Percentiles rank a stretch among this genome's conserved stretches.
Evolutionary conservation across 371 early-diverging fungal genomes (phyloP).

Genomic region (Rhizopus stolonifer): DNA sequence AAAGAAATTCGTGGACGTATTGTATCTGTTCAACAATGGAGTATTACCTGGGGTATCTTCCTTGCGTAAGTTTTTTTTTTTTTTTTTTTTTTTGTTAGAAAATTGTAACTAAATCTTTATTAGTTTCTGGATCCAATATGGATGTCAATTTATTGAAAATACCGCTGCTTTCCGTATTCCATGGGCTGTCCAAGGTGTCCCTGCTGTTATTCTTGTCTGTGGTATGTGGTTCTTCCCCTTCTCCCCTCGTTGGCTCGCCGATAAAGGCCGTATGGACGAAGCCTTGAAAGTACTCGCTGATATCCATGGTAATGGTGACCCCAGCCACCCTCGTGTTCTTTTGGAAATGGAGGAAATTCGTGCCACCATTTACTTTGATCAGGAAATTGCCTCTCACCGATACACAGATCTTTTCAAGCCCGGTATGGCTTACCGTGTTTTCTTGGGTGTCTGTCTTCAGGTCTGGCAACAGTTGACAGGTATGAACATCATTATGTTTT

Average conservation of each 20-base stretch:
- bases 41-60: slow-evolving; percentile 56
- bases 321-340: slow-evolving; percentile 36
- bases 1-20: slow-evolving; percentile 58
- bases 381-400: slow-evolving; percentile 52
- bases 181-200: slow-evolving; percentile 81
- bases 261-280: slow-evolving; percentile 53
- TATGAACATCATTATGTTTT: slow-evolving; percentile 64
- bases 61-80: slow-evolving; percentile 47
- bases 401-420: slow-evolving; percentile 21
- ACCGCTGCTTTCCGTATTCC: slow-evolving; percentile 76
- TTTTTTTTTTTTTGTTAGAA: neutral
- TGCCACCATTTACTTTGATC: slow-evolving; percentile 69
- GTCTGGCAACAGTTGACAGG: slow-evolving; percentile 76
- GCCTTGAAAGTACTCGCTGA: slow-evolving; percentile 53
- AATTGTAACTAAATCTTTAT: slow-evolving; percentile 12
- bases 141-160: slow-evolving; percentile 3
- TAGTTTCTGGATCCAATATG: slow-evolving; percentile 33
- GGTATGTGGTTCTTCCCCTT: slow-evolving; percentile 55
- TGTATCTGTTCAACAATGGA: slow-evolving; percentile 74
- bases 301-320: slow-evolving; percentile 42
- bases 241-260: slow-evolving; percentile 54
- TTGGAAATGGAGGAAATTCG: slow-evolving; percentile 70
- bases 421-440: slow-evolving; percentile 61
- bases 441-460: slow-evolving; percentile 75
- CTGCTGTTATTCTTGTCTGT: slow-evolving; percentile 65